Percentiles rank a stretch among this genome's conserved stretches.
These are phyloP conservation scores for Anthracocystis walkeri DNA, from an alignment of 1,284 basidiomycete species.

Conservation along the genomic window DNA sequence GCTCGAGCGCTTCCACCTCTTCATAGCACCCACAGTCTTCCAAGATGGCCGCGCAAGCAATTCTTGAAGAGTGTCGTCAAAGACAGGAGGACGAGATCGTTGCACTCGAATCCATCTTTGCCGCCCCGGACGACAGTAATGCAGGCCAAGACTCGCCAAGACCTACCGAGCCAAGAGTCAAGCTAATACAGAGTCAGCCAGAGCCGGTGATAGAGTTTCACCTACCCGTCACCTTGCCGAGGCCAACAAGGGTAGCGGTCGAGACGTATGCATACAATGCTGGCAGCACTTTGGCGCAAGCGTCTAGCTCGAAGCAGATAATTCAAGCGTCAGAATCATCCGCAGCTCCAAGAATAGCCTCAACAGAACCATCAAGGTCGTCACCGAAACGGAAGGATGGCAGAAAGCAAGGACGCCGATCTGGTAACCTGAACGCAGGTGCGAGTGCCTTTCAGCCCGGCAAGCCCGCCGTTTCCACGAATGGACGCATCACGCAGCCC, in stretches of 20 bases:
- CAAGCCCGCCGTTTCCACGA: too few relatives aligned
- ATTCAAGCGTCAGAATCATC: background rate
- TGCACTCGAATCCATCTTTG: constrained; percentile 52
- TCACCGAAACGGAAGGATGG: background rate
- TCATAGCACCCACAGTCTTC: constrained; percentile 7
- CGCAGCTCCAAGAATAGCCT: background rate
- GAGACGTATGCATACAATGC: constrained; percentile 12
- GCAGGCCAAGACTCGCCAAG: background rate
- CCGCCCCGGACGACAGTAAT: background rate
- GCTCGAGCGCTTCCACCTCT: constrained; percentile 1
- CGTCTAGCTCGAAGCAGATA: background rate
- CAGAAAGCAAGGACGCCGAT: background rate
- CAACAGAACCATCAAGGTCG: constrained; percentile 1
- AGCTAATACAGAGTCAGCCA: constrained; percentile 14
- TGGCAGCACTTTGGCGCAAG: background rate
- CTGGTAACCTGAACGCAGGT: constrained; percentile 17
- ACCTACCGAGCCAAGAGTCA: constrained; percentile 20
- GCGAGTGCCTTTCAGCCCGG: constrained; percentile 29
- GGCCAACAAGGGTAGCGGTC: constrained; percentile 26
- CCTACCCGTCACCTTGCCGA: constrained; percentile 34
- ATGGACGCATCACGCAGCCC: background rate
- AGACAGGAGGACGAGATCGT: constrained; percentile 52
- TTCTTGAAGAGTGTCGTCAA: constrained; percentile 35
- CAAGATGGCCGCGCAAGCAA: constrained; percentile 21
- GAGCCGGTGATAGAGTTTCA: constrained; percentile 23